Base-by-base conservation (phyloP, 106 monocot genomes). In the Narthecium ossifragum region DNA sequence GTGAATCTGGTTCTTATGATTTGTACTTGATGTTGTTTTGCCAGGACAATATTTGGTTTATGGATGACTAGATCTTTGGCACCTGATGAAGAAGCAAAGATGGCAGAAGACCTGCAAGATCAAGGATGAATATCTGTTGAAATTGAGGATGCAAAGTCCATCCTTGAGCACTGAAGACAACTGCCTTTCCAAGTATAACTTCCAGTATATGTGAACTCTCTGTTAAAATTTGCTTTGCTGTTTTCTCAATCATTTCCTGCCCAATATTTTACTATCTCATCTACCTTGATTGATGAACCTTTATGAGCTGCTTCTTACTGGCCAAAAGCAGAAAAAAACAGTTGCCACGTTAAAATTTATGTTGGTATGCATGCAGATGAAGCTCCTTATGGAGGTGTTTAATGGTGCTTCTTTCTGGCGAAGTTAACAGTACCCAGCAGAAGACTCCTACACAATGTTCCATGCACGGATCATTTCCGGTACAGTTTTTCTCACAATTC, bases 401-500 rank as follows among this genome's bases (percentile, higher is more conserved):
- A 53, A 46, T 4, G 78, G 78, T 14, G 70, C 70, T 4, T 8
- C 33, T 17, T 14, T 78, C 74, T 14, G 70, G 78, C 2, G 83
- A 74, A 60, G 83, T 71, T 14, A 45, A 55, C 27, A 74, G 83
- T 26, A 71, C 61, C 1, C 83, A 83, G 34, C 54, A 51, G 13
- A 83, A 67, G 43, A 29, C 55, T 46, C 51, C 62, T 0, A 58
- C 78, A 74, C 29, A 60, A 71, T 27, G 66, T 78, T 2, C 78
- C 78, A 8, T 83, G 74, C 27, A 57, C 62, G 4, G 78, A 83
- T 47, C 53, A 71, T 59, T 78, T 83, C 57, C 60, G 30, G 15
- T 78, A 78, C 70, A 23, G 60, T 12, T n/a, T n/a, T 29, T 34
- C 12, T 4, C 27, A 23, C 2, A 2, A 48, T 2, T 26, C 18